Evolutionary conservation across 352 stramenopile genomes (phyloP).

Genomic region (Pythium dissotocum): DNA sequence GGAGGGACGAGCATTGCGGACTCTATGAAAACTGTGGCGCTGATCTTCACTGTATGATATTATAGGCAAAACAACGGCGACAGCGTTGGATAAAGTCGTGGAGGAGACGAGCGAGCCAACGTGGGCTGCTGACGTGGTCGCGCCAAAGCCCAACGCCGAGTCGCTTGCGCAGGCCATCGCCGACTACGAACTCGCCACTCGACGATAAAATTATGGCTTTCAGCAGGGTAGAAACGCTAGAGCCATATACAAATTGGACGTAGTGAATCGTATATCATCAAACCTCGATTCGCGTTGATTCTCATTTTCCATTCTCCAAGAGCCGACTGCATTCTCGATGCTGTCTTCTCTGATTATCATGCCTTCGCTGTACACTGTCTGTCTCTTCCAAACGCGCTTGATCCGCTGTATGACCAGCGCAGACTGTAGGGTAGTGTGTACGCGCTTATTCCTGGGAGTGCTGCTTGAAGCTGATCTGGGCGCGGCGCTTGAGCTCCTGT

Average conservation of each 20-base stretch:
- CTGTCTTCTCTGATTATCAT: background rate
- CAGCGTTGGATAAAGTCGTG: conserved; percentile 49
- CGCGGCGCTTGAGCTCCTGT: conserved; percentile 67
- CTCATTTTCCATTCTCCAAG: background rate
- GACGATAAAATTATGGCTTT: background rate
- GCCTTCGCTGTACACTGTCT: background rate
- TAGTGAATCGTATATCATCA: background rate
- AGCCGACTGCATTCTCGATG: too few relatives aligned
- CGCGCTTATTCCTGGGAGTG: conserved; percentile 50
- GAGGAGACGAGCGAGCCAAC: conserved; percentile 36
- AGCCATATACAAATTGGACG: background rate
- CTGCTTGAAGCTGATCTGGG: conserved; percentile 46
- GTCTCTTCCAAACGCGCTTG: background rate
- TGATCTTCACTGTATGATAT: background rate
- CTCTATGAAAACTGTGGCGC: too few relatives aligned
- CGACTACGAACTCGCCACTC: conserved; percentile 31
- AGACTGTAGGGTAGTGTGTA: background rate
- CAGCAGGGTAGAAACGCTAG: background rate
- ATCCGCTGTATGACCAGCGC: background rate
- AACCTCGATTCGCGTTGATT: too few relatives aligned
- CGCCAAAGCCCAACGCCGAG: conserved; percentile 56
- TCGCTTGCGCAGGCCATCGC: conserved; percentile 55
- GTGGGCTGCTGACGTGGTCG: conserved; percentile 57
- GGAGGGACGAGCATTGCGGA: too few relatives aligned
- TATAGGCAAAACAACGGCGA: conserved; percentile 69